These are phyloP conservation scores for Nephelium lappaceum DNA, from an alignment of 345 rosid species.

Conservation along the genomic window DNA sequence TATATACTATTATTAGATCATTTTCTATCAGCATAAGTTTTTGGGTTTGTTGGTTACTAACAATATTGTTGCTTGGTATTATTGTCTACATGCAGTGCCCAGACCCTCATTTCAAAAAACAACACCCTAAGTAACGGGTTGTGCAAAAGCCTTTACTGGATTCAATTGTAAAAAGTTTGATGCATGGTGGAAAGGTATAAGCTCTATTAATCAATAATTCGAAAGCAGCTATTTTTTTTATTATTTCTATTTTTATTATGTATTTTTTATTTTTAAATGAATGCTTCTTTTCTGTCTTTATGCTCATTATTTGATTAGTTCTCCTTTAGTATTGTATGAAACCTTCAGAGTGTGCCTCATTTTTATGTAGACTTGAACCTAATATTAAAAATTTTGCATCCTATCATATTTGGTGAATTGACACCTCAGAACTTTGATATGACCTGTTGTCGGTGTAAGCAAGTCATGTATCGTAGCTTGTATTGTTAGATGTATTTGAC, in stretches of 20 bases:
- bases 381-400: neutral
- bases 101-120: slow-evolving; percentile 96
- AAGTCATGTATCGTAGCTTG: neutral
- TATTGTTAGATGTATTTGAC: neutral
- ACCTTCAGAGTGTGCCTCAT: neutral
- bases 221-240: neutral
- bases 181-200: slow-evolving; percentile 78
- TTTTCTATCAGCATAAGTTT: no score
- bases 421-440: neutral
- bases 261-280: neutral
- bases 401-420: neutral
- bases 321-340: neutral
- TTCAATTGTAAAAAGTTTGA: slow-evolving; percentile 54
- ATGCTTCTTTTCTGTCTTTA: neutral
- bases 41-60: neutral
- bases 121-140: slow-evolving; percentile 91
- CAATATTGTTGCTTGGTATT: neutral
- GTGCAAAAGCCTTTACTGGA: slow-evolving; percentile 77
- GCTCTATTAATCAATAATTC: neutral
- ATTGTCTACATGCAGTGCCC: slow-evolving; percentile 66
- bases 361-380: neutral
- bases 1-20: no score
- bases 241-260: no score
- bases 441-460: neutral
- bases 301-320: neutral